A percentile compares a stretch with the other conserved stretches of the same genome.
Conservation (phyloP, 805 yeast species). For the Ogataea henricii region DNA sequence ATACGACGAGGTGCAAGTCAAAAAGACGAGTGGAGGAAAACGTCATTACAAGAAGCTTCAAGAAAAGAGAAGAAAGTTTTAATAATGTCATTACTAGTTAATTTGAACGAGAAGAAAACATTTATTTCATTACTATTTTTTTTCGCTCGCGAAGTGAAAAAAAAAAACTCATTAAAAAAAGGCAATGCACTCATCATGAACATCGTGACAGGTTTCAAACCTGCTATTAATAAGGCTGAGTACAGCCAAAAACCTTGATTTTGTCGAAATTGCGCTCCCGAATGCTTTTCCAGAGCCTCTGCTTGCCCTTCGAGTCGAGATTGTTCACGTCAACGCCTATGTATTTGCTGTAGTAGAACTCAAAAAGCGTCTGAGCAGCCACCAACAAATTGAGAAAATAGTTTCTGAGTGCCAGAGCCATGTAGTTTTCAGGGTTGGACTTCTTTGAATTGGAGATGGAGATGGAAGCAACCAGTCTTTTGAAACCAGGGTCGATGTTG, state of each 20-base stretch:
- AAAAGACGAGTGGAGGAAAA: slow-evolving; percentile 64
- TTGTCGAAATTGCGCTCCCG: slow-evolving; percentile 52
- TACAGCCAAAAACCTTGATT: slow-evolving; percentile 36
- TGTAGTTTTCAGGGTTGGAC: slow-evolving; percentile 38
- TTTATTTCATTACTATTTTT: background rate
- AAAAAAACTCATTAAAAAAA: too few species aligned
- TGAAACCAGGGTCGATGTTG: slow-evolving; percentile 45
- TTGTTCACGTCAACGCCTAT: slow-evolving; percentile 30
- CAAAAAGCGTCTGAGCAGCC: slow-evolving; percentile 55
- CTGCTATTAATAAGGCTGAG: background rate
- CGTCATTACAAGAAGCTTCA: slow-evolving; percentile 64
- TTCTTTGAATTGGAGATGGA: slow-evolving; percentile 49
- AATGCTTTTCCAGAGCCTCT: slow-evolving; percentile 49
- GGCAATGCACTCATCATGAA: background rate
- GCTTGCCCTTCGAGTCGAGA: slow-evolving; percentile 43
- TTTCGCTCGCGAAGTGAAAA: background rate
- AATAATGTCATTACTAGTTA: background rate
- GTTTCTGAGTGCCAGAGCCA: slow-evolving; percentile 49
- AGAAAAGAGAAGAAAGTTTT: slow-evolving; percentile 57
- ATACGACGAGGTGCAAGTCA: slow-evolving; percentile 74
- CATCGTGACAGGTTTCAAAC: background rate
- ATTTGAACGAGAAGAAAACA: background rate
- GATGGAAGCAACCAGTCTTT: slow-evolving; percentile 49
- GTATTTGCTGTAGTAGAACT: slow-evolving; percentile 41
- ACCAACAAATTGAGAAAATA: slow-evolving; percentile 55